Percentiles rank a stretch among this genome's conserved stretches.
phyloP scores from a whole-genome alignment of 2,329 filamentous ascomycete species.

The Cytospora mali region DNA sequence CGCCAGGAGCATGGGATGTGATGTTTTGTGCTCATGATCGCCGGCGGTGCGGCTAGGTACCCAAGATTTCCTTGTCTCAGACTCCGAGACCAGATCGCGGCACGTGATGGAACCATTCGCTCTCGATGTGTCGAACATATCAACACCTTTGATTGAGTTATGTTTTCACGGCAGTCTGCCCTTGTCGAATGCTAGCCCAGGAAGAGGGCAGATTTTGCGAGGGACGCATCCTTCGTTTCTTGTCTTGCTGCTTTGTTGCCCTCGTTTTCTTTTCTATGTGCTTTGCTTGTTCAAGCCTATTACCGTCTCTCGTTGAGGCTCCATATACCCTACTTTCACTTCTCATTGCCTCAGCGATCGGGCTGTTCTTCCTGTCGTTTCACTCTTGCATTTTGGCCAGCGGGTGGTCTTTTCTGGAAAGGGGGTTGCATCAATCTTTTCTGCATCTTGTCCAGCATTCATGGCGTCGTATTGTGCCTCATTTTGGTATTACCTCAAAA shows the following conservation, averaged over 20 bases:
- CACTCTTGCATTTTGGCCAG: not conserved
- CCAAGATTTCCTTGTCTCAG: not conserved
- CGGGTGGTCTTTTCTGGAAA: not conserved
- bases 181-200: not conserved
- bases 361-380: not conserved
- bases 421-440: slow-evolving; percentile 3
- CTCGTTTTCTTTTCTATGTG: not conserved
- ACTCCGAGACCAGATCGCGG: not conserved
- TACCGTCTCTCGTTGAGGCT: slow-evolving; percentile 7
- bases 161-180: not conserved
- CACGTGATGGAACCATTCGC: not conserved
- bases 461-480: not conserved
- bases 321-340: slow-evolving; percentile 20
- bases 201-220: not conserved
- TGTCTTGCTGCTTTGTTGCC: not conserved
- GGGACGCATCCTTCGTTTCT: slow-evolving; percentile 12
- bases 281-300: slow-evolving; percentile 14
- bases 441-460: not conserved
- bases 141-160: not conserved
- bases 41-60: too few relatives aligned
- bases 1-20: slow-evolving; percentile 54
- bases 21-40: slow-evolving; percentile 54
- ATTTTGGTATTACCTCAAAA: not conserved
- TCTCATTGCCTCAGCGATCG: slow-evolving; percentile 12
- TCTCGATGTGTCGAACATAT: not conserved